These are phyloP conservation scores for Heimioporus sp. DNA, from an alignment of 768 basidiomycete genomes.

Conservation along the genomic window DNA sequence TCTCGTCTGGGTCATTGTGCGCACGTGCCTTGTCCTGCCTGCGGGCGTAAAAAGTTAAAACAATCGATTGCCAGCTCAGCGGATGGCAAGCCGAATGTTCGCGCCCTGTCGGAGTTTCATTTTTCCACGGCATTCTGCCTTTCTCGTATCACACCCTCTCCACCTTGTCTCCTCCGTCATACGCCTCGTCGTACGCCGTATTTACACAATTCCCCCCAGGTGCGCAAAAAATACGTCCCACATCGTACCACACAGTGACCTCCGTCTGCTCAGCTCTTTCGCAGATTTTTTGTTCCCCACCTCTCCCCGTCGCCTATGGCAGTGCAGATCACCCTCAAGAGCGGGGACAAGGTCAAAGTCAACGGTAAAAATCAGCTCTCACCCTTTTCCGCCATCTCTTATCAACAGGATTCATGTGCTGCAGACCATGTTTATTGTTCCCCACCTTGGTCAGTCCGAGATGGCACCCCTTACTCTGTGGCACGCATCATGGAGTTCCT, in stretches of 20 bases:
- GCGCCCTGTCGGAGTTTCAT: constrained; percentile 37
- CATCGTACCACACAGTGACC: background rate
- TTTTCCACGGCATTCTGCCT: constrained; percentile 27
- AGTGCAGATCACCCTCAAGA: constrained; percentile 61
- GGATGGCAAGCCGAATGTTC: constrained; percentile 23
- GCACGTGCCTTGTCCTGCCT: background rate
- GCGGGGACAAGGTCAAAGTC: constrained; percentile 79
- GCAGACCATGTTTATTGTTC: constrained; percentile 97
- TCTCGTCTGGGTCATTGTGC: background rate
- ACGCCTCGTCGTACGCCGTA: constrained; percentile 22
- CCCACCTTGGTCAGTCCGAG: constrained; percentile 86
- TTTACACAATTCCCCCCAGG: constrained; percentile 18
- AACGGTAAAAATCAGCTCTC: constrained; percentile 60
- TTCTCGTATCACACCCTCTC: constrained; percentile 30
- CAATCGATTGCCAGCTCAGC: background rate
- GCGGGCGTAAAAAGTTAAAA: background rate
- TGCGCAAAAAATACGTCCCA: constrained; percentile 21
- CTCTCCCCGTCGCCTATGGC: constrained; percentile 23
- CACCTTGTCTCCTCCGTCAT: constrained; percentile 35
- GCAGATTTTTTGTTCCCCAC: constrained; percentile 30
- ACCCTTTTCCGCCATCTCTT: constrained; percentile 13
- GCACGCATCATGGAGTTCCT: constrained; percentile 97
- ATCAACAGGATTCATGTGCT: constrained; percentile 32
- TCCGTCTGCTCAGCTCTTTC: constrained; percentile 1
- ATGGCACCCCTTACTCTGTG: constrained; percentile 93